Evolutionary conservation across 208 protist genomes (phyloP).

Genomic region (Trypanosomatidae sp.): DNA sequence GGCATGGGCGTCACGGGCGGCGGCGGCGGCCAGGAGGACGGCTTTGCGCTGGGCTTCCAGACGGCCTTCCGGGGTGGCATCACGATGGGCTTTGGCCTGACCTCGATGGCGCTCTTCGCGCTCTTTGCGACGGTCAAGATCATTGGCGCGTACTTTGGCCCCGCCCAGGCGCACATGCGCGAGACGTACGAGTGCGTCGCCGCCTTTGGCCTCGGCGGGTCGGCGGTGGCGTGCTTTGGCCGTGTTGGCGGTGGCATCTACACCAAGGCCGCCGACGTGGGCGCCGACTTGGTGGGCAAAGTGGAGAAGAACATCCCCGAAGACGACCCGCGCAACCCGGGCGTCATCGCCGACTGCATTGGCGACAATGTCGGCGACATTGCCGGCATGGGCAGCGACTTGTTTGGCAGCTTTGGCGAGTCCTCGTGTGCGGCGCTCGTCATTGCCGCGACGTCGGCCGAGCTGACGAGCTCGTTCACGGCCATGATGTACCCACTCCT

Average conservation of each 20-base stretch:
- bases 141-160: constrained; percentile 45
- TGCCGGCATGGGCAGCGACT: constrained; percentile 91
- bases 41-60: constrained; percentile 57
- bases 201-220: constrained; percentile 93
- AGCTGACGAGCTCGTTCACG: constrained; percentile 51
- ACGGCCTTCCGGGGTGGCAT: constrained; percentile 80
- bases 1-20: constrained; percentile 51
- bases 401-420: constrained; percentile 94
- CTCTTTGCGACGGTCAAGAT: constrained; percentile 69
- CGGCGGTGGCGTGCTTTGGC: constrained; percentile 92
- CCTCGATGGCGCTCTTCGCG: constrained; percentile 63
- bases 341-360: constrained; percentile 93
- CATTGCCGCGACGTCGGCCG: constrained; percentile 42
- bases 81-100: constrained; percentile 82
- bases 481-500: constrained; percentile 84
- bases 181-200: constrained; percentile 81
- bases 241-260: constrained; percentile 94
- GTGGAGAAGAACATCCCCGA: constrained; percentile 93
- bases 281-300: constrained; percentile 93
- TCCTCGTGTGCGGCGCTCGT: constrained; percentile 90
- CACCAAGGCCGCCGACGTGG: constrained; percentile 94
- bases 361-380: constrained; percentile 95
- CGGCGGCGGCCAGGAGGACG: constrained; percentile 23
- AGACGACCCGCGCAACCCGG: constrained; percentile 94
- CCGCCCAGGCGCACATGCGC: constrained; percentile 10